Conservation (phyloP, 192 early-diverging fungal genomes). For the Phlyctochytrium bullatum region DNA sequence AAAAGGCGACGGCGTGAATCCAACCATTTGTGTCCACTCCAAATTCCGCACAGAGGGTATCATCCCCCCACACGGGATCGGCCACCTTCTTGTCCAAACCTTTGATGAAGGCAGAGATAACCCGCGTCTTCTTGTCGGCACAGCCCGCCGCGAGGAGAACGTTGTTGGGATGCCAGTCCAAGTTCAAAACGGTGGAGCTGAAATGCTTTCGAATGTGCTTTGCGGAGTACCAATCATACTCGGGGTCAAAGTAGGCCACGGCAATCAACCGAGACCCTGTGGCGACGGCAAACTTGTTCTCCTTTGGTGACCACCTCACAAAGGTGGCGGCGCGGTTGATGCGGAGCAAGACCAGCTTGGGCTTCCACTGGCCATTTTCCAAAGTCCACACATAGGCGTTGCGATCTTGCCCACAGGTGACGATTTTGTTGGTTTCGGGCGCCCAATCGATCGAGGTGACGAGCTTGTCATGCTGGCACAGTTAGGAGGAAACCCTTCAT, state of each 20-base stretch:
- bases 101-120: conserved; percentile 94
- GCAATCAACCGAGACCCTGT: conserved; percentile 88
- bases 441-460: conserved; percentile 97
- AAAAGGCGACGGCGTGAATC: conserved; percentile 91
- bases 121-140: conserved; percentile 72
- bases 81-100: conserved; percentile 86
- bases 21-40: conserved; percentile 69
- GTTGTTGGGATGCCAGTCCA: conserved; percentile 98
- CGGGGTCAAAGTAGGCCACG: conserved; percentile 94
- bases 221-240: conserved; percentile 83
- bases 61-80: conserved; percentile 89
- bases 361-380: conserved; percentile 77
- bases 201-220: conserved; percentile 96
- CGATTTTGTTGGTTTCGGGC: conserved; percentile 88
- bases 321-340: conserved; percentile 95
- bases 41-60: conserved; percentile 88
- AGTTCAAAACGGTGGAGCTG: conserved; percentile 77
- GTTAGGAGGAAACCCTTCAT: not conserved
- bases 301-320: conserved; percentile 89
- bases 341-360: conserved; percentile 86
- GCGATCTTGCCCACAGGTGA: conserved; percentile 96
- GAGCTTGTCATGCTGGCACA: conserved; percentile 83
- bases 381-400: conserved; percentile 98
- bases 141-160: conserved; percentile 85
- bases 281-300: conserved; percentile 98